Evolutionary conservation across 306 rosid genomes (phyloP), one percentile per base, ranked within the genome.

Genomic region (Pyrus pyrifolia): DNA sequence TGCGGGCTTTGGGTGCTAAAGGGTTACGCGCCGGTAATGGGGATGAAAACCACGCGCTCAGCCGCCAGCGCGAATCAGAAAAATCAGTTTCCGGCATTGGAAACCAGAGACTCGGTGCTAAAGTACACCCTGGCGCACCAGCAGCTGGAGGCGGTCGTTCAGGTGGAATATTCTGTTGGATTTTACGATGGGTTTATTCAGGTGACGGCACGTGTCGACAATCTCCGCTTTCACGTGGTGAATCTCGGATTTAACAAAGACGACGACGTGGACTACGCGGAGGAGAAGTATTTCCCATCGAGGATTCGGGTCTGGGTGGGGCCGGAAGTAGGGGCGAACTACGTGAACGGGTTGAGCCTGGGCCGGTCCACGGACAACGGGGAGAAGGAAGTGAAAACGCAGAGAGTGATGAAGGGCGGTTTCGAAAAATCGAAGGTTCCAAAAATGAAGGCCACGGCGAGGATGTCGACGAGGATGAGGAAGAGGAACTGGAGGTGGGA

Each of bases 401-500:
- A 92, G 46, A 91, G 82, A 63, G 35, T 76, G 2, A 77, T 88
- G 81, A 87, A 88, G 82, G 92, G 92, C 0, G 69, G 88, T 74
- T 87, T 84, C 3, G 87, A 79, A 33, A 91, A 82, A 51, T 55
- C 77, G 1, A 42, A 77, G 21, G 11, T 65, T 67, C 73, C 91
- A 1, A 83, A 81, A 45, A 86, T 86, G 78, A 85, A 85, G 57
- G 82, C 90, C 1, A 31, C 71, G 4, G 83, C 85, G 58, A 86
- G 70, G 73, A 78, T 82, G 10, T 81, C 87, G 33, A 85, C 88
- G 57, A 87, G 77, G 73, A 68, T 45, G 49, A 77, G 67, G 63
- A 79, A 51, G 14, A 88, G 11, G 86, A 90, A 83, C 21, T 94
- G 98, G 98, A 86, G 97, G 73, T 83, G 91, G 96, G 97, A 94